Conservation (phyloP, 2,329 filamentous ascomycete genomes). For the Westerdykella sp. region DNA sequence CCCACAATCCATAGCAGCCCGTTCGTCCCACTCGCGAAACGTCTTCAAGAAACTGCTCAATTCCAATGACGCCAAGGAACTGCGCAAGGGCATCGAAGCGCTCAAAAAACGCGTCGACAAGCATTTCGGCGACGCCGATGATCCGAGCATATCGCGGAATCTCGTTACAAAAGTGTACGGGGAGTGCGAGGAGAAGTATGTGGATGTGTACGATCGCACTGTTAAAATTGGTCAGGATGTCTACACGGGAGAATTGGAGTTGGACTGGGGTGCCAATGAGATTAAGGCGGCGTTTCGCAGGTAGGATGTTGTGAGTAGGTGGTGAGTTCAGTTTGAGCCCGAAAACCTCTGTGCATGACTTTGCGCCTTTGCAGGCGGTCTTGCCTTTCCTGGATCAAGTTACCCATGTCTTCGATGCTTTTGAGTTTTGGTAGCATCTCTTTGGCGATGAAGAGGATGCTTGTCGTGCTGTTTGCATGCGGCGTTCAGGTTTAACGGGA, state of each 20-base stretch:
- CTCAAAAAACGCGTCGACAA: conserved; percentile 91
- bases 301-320: not conserved
- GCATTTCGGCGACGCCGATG: conserved; percentile 88
- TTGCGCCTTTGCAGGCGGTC: too few relatives aligned
- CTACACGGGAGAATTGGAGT: conserved; percentile 43
- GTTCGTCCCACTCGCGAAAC: conserved; percentile 74
- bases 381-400: too few relatives aligned
- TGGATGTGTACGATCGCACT: conserved; percentile 47
- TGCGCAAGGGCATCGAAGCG: conserved; percentile 83
- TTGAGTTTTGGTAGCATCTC: too few relatives aligned
- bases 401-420: too few relatives aligned
- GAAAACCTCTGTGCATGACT: too few relatives aligned
- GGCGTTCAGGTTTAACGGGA: too few relatives aligned
- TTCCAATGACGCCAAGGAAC: conserved; percentile 74
- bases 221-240: conserved; percentile 39
- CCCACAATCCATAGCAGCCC: conserved; percentile 61
- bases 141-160: conserved; percentile 57
- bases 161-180: conserved; percentile 55
- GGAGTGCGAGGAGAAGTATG: conserved; percentile 54
- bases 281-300: conserved; percentile 25
- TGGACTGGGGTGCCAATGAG: conserved; percentile 33
- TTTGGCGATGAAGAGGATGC: too few relatives aligned
- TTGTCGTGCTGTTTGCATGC: too few relatives aligned
- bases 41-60: conserved; percentile 82
- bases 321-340: too few relatives aligned